phyloP scores from a whole-genome alignment of 1,284 basidiomycete species.

The Rhodotorula glutinis region DNA sequence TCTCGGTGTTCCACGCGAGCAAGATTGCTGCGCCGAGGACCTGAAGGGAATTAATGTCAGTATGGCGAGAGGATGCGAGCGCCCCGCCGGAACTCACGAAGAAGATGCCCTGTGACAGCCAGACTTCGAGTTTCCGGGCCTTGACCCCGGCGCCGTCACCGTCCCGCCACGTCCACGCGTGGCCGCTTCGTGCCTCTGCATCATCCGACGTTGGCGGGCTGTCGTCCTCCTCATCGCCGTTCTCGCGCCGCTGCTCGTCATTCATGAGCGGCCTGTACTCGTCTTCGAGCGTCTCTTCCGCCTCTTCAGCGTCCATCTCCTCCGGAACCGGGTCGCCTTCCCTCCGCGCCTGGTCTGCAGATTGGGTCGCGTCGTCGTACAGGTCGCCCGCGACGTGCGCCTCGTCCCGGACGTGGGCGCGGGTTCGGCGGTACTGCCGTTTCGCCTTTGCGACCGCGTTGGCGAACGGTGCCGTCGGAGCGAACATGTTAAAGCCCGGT shows the following conservation, averaged over 20 bases:
- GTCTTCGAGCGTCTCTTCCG: slow-evolving; percentile 24
- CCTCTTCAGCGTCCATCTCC: slow-evolving; percentile 24
- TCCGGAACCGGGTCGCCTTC: slow-evolving; percentile 20
- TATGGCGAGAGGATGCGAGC: not conserved
- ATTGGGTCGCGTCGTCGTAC: slow-evolving; percentile 2
- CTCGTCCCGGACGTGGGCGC: not conserved
- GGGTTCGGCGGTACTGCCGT: not conserved
- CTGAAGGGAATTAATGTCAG: not conserved
- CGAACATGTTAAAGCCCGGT: not conserved
- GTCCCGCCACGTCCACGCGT: slow-evolving; percentile 1
- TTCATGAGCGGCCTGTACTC: slow-evolving; percentile 37
- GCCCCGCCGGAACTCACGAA: slow-evolving; percentile 19
- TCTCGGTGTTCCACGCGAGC: slow-evolving; percentile 38
- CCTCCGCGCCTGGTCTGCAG: slow-evolving; percentile 3
- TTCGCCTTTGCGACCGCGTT: not conserved
- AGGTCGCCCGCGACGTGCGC: slow-evolving; percentile 18
- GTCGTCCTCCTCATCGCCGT: too few species aligned
- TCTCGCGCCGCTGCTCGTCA: not conserved
- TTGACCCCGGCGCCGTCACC: slow-evolving; percentile 5
- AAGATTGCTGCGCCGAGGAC: slow-evolving; percentile 37
- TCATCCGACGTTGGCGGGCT: not conserved
- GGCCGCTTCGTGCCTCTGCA: not conserved
- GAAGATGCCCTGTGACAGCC: slow-evolving; percentile 30
- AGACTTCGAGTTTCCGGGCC: slow-evolving; percentile 27
- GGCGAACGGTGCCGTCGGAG: not conserved